These are phyloP conservation scores for Cladosporium oxysporum DNA, from an alignment of 2,329 filamentous ascomycete species.

Conservation along the genomic window DNA sequence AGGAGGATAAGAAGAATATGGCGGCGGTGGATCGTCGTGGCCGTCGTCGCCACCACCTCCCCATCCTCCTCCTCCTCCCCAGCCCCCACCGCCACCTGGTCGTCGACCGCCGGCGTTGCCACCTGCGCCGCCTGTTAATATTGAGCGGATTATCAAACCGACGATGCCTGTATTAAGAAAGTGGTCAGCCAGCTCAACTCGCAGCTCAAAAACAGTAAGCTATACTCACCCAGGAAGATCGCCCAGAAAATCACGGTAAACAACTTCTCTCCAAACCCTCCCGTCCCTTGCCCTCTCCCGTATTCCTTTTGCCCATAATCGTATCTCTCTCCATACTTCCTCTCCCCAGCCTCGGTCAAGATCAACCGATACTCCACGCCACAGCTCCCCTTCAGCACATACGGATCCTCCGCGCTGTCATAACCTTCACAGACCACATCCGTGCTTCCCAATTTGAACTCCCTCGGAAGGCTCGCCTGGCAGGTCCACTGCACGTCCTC, in stretches of 20 bases:
- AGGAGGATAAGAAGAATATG: slow-evolving; percentile 40
- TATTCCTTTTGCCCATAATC: slow-evolving; percentile 62
- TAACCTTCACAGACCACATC: slow-evolving; percentile 96
- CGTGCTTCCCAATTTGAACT: slow-evolving; percentile 76
- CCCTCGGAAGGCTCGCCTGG: slow-evolving; percentile 61
- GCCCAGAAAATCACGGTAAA: slow-evolving; percentile 57
- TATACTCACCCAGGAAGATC: slow-evolving; percentile 55
- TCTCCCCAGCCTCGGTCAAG: slow-evolving; percentile 74
- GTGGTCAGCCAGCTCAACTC: not conserved
- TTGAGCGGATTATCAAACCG: slow-evolving; percentile 33
- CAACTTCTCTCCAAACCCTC: slow-evolving; percentile 58
- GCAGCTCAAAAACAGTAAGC: not conserved
- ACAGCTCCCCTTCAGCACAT: slow-evolving; percentile 88
- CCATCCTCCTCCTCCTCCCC: slow-evolving; percentile 42
- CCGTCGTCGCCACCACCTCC: slow-evolving; percentile 45
- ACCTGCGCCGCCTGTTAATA: slow-evolving; percentile 26
- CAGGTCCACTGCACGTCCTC: slow-evolving; percentile 94
- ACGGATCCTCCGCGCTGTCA: slow-evolving; percentile 70
- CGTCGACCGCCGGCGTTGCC: slow-evolving; percentile 20
- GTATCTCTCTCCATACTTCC: slow-evolving; percentile 58
- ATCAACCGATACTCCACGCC: slow-evolving; percentile 84
- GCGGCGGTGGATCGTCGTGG: slow-evolving; percentile 51
- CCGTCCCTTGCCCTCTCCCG: slow-evolving; percentile 62
- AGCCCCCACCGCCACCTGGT: slow-evolving; percentile 40
- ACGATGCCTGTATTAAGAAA: slow-evolving; percentile 30